Percentiles rank a stretch among this genome's conserved stretches.
phyloP scores from a whole-genome alignment of 768 basidiomycete species.

The Lentinula sp. region DNA sequence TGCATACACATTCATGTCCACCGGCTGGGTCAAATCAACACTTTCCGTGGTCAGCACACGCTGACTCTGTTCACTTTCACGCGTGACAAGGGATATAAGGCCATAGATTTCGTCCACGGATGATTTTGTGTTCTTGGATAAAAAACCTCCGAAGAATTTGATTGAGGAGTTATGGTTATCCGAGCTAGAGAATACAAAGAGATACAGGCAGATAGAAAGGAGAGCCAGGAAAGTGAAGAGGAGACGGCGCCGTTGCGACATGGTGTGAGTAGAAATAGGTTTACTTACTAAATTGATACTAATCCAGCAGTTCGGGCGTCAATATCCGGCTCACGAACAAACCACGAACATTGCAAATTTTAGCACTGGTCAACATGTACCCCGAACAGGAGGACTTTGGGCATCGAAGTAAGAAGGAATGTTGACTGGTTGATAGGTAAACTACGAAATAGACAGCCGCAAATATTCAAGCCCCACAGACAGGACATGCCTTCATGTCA shows the following conservation, averaged over 20 bases:
- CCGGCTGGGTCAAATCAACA: slow-evolving; percentile 39
- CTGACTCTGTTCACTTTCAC: slow-evolving; percentile 30
- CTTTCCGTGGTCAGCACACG: slow-evolving; percentile 31
- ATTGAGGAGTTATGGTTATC: slow-evolving; percentile 11
- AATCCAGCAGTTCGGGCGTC: too few relatives aligned
- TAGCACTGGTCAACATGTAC: too few relatives aligned
- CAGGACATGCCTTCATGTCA: background rate
- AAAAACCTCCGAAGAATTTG: background rate
- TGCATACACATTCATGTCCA: slow-evolving; percentile 52
- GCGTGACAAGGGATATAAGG: slow-evolving; percentile 59
- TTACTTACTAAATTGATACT: background rate
- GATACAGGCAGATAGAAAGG: background rate
- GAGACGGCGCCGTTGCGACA: background rate
- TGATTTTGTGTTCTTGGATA: background rate
- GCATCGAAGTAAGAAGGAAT: too few relatives aligned
- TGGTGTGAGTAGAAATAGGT: background rate
- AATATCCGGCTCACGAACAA: too few relatives aligned
- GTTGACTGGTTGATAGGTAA: too few relatives aligned
- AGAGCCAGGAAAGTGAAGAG: background rate
- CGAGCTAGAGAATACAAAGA: slow-evolving; percentile 26
- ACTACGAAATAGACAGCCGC: too few relatives aligned
- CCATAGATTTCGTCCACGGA: slow-evolving; percentile 61
- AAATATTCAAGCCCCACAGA: background rate
- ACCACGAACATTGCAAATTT: too few relatives aligned
- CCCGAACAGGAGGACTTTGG: too few relatives aligned